Conservation (phyloP, 129 eudicot species). For the Flaveria ramosissima region DNA sequence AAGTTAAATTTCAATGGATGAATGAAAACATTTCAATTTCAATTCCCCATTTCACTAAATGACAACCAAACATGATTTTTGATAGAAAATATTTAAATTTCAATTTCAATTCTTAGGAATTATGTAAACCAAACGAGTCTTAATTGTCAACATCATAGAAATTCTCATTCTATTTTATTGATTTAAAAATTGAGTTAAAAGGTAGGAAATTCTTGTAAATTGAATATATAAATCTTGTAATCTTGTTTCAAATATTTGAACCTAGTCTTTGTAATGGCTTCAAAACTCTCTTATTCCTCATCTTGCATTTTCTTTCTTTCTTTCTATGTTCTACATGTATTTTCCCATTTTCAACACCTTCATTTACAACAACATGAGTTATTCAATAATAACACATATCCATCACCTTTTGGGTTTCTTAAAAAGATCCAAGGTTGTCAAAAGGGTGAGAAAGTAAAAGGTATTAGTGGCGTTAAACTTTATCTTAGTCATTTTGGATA, state of each 20-base stretch:
- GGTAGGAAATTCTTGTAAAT: not conserved
- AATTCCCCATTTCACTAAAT: no score
- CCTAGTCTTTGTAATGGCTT: constrained; percentile 4
- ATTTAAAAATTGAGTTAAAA: not conserved
- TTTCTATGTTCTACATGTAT: not conserved
- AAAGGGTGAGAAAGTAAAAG: constrained; percentile 33
- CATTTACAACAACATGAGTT: constrained; percentile 5
- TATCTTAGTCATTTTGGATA: constrained; percentile 41
- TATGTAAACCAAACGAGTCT: no score
- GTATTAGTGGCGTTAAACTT: constrained; percentile 8
- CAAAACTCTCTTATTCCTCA: constrained; percentile 18
- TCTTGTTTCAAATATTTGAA: not conserved
- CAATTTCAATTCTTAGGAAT: not conserved
- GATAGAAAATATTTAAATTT: no score
- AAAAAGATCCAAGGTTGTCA: constrained; percentile 29
- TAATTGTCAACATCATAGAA: not conserved
- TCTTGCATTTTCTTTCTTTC: constrained; percentile 20
- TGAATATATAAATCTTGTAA: constrained; percentile 18
- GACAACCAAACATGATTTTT: no score
- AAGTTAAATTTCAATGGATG: no score
- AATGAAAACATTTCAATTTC: no score
- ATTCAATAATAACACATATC: constrained; percentile 14
- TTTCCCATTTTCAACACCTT: constrained; percentile 9
- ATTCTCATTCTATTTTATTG: not conserved
- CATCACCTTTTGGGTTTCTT: constrained; percentile 32